phyloP scores from a whole-genome alignment of 2,329 filamentous ascomycete species.

The Dothistroma septosporum region DNA sequence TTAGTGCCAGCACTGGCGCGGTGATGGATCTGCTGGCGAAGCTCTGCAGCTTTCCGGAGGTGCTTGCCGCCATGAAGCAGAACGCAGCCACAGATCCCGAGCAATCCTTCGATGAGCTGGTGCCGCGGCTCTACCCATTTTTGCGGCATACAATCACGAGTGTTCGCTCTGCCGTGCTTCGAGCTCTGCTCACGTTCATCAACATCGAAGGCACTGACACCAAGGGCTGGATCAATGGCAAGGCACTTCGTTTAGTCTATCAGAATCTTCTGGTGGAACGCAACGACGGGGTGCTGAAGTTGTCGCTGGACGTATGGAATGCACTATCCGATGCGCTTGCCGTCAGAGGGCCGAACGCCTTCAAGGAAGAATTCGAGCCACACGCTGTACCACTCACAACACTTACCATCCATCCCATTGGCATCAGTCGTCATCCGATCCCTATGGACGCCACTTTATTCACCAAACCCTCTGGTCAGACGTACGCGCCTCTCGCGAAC shows the following conservation, averaged over 20 bases:
- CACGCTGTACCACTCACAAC: conserved; percentile 79
- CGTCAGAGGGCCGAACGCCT: conserved; percentile 55
- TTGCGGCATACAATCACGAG: conserved; percentile 94
- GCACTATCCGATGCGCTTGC: conserved; percentile 68
- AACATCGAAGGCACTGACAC: conserved; percentile 75
- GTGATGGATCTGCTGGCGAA: conserved; percentile 98
- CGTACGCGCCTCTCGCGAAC: conserved; percentile 58
- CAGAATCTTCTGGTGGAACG: conserved; percentile 94
- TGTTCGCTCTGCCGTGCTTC: conserved; percentile 86
- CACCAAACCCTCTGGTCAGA: conserved; percentile 86
- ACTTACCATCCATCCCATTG: conserved; percentile 84
- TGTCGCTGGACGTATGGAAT: conserved; percentile 83
- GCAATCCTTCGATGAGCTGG: conserved; percentile 85
- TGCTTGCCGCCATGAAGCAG: conserved; percentile 86
- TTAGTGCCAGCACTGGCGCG: conserved; percentile 93
- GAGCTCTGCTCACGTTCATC: conserved; percentile 88
- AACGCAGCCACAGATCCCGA: conserved; percentile 80
- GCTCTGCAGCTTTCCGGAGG: conserved; percentile 88
- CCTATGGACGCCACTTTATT: conserved; percentile 88
- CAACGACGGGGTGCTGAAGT: conserved; percentile 73
- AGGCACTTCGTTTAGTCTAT: conserved; percentile 81
- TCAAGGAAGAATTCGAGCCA: conserved; percentile 67
- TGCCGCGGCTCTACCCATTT: conserved; percentile 93
- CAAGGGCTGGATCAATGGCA: conserved; percentile 88
- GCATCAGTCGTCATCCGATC: conserved; percentile 82